A percentile compares a stretch with the other conserved stretches of the same genome.
These are phyloP conservation scores for Nakazawaea anatomiae DNA, from an alignment of 805 yeast species.

Conservation along the genomic window DNA sequence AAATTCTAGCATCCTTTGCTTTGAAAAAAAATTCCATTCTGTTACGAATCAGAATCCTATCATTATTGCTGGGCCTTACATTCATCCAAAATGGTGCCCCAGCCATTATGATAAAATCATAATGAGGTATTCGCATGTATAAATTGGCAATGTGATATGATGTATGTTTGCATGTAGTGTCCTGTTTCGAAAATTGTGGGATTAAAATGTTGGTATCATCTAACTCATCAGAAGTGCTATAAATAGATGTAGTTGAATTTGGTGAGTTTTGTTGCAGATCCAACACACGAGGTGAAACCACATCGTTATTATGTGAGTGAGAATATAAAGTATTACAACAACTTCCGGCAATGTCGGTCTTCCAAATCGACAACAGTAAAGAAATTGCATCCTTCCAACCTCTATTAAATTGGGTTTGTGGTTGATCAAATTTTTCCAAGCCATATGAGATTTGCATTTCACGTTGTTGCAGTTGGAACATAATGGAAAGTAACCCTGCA, in stretches of 20 bases:
- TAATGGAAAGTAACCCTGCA: constrained; percentile 60
- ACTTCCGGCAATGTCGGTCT: constrained; percentile 35
- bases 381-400: constrained; percentile 71
- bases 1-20: constrained; percentile 40
- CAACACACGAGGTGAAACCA: neutral
- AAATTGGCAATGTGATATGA: constrained; percentile 72
- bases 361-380: constrained; percentile 69
- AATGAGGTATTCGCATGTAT: constrained; percentile 64
- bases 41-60: constrained; percentile 40
- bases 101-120: constrained; percentile 71
- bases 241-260: constrained; percentile 5
- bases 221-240: constrained; percentile 5
- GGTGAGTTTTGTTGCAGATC: constrained; percentile 2
- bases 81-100: constrained; percentile 83
- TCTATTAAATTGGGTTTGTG: constrained; percentile 19
- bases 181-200: constrained; percentile 27
- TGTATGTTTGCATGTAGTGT: constrained; percentile 55
- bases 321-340: constrained; percentile 24
- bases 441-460: constrained; percentile 55
- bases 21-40: constrained; percentile 44
- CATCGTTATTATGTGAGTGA: neutral
- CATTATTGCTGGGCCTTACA: constrained; percentile 48
- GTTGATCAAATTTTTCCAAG: constrained; percentile 28
- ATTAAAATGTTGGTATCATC: constrained; percentile 10
- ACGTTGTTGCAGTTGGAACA: constrained; percentile 69